Evolutionary conservation across 179 eudicot genomes (phyloP), one percentile per base, ranked within the genome.

Genomic region (Drosera spatulata): DNA sequence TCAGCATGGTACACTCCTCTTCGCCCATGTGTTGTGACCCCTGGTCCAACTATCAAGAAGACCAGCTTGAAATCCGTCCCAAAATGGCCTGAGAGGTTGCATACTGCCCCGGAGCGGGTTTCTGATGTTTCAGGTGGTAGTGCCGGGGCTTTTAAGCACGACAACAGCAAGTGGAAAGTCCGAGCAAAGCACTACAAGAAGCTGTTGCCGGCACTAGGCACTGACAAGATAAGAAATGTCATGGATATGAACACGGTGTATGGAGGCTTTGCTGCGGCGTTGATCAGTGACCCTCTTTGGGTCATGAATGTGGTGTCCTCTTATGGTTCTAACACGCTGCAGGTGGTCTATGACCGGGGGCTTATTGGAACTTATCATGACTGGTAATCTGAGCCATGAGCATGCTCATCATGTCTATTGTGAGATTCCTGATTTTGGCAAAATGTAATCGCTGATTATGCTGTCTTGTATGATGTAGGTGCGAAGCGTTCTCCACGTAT

Each of bases 221-320:
- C 75, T 52, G 83, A 85, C 50, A 76, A 83, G 73, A 85, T 87
- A 50, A 64, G 97, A 48, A 88, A 88, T 62, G 90, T 86, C 13
- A 88, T 88, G 95, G 96, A 88, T 68, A 88, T 88, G 95, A 88
- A 86, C 59, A 86, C 96, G 0, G 33, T 80, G 50, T 88, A 88
- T 53, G 96, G 96, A 13, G 94, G 96, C 49, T 77, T 88, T 37
- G 94, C 96, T 53, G 90, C 94, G 0, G 77, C 84, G 50, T 13
- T 86, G 48, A 65, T 73, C n/a, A 70, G 74, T 62, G 87, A 83
- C 76, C 96, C 94, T 22, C 61, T 88, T 62, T 88, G 96, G 96
- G 94, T 88, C 53, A 88, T 88, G 96, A 88, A 88, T 62, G 96
- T 83, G 53, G 96, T 86, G n/a, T 88, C 96, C 11, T 77, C 96